Percentiles rank a stretch among this genome's conserved stretches.
phyloP scores from a whole-genome alignment of 768 basidiomycete genomes.

The Podaxis pistillaris region DNA sequence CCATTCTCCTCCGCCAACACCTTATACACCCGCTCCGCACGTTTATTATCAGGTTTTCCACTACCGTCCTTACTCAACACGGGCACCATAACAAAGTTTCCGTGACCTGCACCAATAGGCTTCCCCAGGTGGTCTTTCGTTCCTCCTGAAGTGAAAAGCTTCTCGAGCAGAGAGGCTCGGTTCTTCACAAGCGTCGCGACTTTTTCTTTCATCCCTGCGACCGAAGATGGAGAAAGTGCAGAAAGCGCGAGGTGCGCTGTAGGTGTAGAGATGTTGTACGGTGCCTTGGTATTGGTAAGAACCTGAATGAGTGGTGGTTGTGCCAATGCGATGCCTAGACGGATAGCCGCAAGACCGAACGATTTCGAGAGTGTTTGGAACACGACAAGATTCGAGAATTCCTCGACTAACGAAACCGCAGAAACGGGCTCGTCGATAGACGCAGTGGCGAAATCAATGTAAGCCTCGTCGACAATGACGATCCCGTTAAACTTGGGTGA shows the following conservation, averaged over 20 bases:
- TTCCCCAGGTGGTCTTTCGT: slow-evolving; percentile 55
- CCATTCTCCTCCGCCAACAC: slow-evolving; percentile 80
- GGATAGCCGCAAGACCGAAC: slow-evolving; percentile 92
- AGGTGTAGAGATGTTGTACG: slow-evolving; percentile 93
- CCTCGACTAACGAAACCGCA: slow-evolving; percentile 67
- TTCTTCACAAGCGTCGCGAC: slow-evolving; percentile 54
- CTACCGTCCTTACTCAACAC: slow-evolving; percentile 49
- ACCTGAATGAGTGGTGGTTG: slow-evolving; percentile 90
- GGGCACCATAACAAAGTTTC: slow-evolving; percentile 88
- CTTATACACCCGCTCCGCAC: slow-evolving; percentile 70
- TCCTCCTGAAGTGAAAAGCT: slow-evolving; percentile 35
- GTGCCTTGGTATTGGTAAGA: slow-evolving; percentile 93
- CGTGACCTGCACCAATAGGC: slow-evolving; percentile 78
- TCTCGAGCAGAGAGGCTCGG: slow-evolving; percentile 52
- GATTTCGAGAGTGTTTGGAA: slow-evolving; percentile 96
- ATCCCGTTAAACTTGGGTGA: slow-evolving; percentile 86
- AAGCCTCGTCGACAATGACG: slow-evolving; percentile 94
- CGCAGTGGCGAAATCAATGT: slow-evolving; percentile 85
- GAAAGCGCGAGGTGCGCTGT: slow-evolving; percentile 80
- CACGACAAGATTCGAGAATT: slow-evolving; percentile 90
- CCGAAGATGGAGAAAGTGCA: slow-evolving; percentile 67
- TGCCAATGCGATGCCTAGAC: slow-evolving; percentile 87
- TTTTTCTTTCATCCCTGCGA: slow-evolving; percentile 66
- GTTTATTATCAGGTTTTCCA: slow-evolving; percentile 51
- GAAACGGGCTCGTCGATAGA: slow-evolving; percentile 39